Evolutionary conservation across 768 basidiomycete genomes (phyloP).

Genomic region (Boletus pseudo-olivaceus): DNA sequence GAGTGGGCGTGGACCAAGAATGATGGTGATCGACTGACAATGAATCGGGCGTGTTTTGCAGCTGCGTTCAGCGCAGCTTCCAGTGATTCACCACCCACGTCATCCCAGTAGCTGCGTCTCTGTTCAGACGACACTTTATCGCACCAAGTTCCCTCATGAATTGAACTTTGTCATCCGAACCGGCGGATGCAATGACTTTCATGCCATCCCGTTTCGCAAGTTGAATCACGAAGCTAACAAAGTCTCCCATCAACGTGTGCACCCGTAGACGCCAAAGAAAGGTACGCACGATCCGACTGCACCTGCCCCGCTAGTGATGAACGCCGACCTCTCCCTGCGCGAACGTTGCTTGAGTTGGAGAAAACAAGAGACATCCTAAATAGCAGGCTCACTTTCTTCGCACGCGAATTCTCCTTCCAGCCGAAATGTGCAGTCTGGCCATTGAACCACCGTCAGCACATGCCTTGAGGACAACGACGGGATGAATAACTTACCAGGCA

Average conservation of each 20-base stretch:
- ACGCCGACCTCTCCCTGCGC: slow-evolving; percentile 47
- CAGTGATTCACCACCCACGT: slow-evolving; percentile 57
- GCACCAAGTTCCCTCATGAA: slow-evolving; percentile 60
- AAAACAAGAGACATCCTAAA: neutral
- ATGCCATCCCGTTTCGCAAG: slow-evolving; percentile 49
- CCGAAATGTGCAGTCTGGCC: slow-evolving; percentile 22
- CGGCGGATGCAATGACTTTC: slow-evolving; percentile 70
- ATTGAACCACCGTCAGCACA: neutral
- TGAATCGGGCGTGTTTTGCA: slow-evolving; percentile 44
- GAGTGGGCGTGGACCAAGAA: neutral
- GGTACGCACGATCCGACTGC: slow-evolving; percentile 58
- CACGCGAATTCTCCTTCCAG: slow-evolving; percentile 17
- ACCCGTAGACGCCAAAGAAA: neutral
- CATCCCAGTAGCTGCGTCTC: slow-evolving; percentile 33
- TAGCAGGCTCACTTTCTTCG: slow-evolving; percentile 21
- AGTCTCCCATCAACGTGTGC: neutral
- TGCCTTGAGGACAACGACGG: slow-evolving; percentile 5
- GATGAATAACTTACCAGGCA: slow-evolving; percentile 13
- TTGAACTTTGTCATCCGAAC: slow-evolving; percentile 69
- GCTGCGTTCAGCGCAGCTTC: slow-evolving; percentile 53
- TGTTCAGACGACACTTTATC: slow-evolving; percentile 16
- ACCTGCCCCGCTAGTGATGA: slow-evolving; percentile 42
- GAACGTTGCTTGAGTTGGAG: neutral
- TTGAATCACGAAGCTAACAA: slow-evolving; percentile 44
- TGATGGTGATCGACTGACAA: slow-evolving; percentile 24